Evolutionary conservation across 176 grass and related monocot species (phyloP).

Genomic region (Zoysia pacifica): DNA sequence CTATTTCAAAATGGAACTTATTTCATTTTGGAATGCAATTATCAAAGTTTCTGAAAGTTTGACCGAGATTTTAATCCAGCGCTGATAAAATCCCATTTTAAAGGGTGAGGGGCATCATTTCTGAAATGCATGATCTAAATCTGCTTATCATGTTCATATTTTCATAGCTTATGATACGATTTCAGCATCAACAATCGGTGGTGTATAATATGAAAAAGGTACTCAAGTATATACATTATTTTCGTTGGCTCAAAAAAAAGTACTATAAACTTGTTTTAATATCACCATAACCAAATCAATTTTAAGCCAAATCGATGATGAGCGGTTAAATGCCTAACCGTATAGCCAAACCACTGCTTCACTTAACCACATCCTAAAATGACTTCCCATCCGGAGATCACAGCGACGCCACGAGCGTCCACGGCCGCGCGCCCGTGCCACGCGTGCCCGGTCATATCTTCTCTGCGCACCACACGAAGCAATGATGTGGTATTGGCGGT

Average conservation of each 20-base stretch:
- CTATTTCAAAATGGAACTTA: neutral
- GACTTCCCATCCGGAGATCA: conserved; percentile 26
- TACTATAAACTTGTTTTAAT: neutral
- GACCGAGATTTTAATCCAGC: no score
- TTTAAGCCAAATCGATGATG: no score
- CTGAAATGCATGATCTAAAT: no score
- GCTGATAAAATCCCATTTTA: no score
- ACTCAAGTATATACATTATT: neutral
- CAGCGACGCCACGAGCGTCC: no score
- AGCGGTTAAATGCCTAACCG: no score
- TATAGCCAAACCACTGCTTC: neutral
- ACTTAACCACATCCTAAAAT: conserved; percentile 21
- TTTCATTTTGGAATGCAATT: neutral
- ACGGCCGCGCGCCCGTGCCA: no score
- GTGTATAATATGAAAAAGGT: no score
- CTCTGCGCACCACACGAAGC: neutral
- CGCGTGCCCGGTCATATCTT: neutral
- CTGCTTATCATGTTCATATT: no score
- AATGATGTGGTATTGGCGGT: conserved; percentile 24
- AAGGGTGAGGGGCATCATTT: no score
- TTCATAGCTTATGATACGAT: no score
- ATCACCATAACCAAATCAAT: neutral
- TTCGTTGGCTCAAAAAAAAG: neutral
- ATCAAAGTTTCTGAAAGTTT: neutral
- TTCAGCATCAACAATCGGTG: no score